Percentiles rank a stretch among this genome's conserved stretches.
Evolutionary conservation across 73 alveolate genomes (phyloP).

Genomic region (Paramecium biaurelia): DNA sequence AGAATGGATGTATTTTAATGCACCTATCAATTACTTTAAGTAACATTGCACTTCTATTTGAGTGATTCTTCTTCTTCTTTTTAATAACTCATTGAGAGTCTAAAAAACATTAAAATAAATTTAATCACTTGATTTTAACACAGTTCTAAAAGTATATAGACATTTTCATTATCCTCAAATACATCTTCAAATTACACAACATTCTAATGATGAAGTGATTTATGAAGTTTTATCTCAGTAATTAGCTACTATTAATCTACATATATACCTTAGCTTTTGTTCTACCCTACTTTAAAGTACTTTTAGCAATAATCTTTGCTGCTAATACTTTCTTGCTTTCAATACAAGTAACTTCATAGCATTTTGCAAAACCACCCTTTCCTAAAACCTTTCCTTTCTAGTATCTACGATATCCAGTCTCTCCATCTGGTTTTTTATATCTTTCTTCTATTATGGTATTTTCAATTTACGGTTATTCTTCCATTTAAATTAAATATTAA

Average conservation of each 20-base stretch:
- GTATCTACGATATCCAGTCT: slow-evolving; percentile 66
- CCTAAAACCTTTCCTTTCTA: slow-evolving; percentile 82
- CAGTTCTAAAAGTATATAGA: slow-evolving; percentile 83
- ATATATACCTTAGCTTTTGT: slow-evolving; percentile 82
- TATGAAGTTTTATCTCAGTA: slow-evolving; percentile 91
- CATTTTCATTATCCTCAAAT: slow-evolving; percentile 90
- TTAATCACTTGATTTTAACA: slow-evolving; percentile 75
- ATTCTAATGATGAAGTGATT: slow-evolving; percentile 85
- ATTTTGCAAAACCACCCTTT: slow-evolving; percentile 97
- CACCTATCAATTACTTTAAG: slow-evolving; percentile 73
- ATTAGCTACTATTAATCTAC: slow-evolving; percentile 63
- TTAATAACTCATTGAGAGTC: slow-evolving; percentile 87
- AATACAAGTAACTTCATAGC: slow-evolving; percentile 85
- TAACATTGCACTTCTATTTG: slow-evolving; percentile 91
- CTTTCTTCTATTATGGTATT: slow-evolving; percentile 73
- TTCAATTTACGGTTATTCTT: slow-evolving; percentile 35
- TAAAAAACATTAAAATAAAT: background rate
- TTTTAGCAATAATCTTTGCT: slow-evolving; percentile 90
- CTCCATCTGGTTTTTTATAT: slow-evolving; percentile 45
- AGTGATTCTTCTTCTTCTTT: slow-evolving; percentile 86
- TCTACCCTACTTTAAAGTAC: slow-evolving; percentile 84
- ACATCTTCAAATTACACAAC: slow-evolving; percentile 91
- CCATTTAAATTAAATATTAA: background rate
- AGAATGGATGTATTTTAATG: slow-evolving; percentile 81
- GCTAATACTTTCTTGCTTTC: slow-evolving; percentile 80